Base-by-base conservation (phyloP, 2,329 filamentous ascomycete species). In the Phyllosticta capitalensis region DNA sequence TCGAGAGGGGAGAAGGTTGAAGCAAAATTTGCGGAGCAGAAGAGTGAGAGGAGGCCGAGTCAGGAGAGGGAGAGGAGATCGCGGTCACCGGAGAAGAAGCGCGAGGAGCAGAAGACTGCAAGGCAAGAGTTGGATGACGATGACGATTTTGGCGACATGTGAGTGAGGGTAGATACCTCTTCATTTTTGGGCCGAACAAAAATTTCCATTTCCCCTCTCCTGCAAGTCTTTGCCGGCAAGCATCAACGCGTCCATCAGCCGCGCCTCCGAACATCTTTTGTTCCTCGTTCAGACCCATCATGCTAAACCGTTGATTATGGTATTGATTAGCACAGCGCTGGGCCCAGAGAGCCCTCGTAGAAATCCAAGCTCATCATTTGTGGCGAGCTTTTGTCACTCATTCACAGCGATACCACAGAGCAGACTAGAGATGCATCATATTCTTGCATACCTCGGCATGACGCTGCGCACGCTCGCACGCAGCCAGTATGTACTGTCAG, bases 1-100 rank as follows among this genome's bases (percentile, higher is more conserved):
- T 64, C 30, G 19, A 59, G 38, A 63, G 52, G 53, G 55, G 63
- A 5, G 65, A 57, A 58, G 10, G 49, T n/a, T 20, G 5, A 21
- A 33, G 19, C 12, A 26, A 22, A 28, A 9, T 21, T 49, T 21
- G 14, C 20, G 38, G 14, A 57, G 30, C 38, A 48, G 58, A 22
- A 49, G 10, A 56, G 45, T 9, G 33, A 61, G 60, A n/a, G 49
- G 49, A 51, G 10, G n/a, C n/a, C 12, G 30, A 38, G 30, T 38
- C 12, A 10, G 28, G 28, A 52, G 19, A 20, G 7, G 55, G 19
- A 19, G 26, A 26, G 26, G 7, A 52, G 9, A 28, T 30, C 51
- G 26, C 51, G 45, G n/a, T 33, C 55, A 9, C 49, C 49, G 19
- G 49, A 52, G 20, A 52, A 17, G 49, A 52, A 17, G 20, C 3